These are phyloP conservation scores for Pichia phayaonensis DNA, from an alignment of 805 yeast genomes.

Conservation along the genomic window DNA sequence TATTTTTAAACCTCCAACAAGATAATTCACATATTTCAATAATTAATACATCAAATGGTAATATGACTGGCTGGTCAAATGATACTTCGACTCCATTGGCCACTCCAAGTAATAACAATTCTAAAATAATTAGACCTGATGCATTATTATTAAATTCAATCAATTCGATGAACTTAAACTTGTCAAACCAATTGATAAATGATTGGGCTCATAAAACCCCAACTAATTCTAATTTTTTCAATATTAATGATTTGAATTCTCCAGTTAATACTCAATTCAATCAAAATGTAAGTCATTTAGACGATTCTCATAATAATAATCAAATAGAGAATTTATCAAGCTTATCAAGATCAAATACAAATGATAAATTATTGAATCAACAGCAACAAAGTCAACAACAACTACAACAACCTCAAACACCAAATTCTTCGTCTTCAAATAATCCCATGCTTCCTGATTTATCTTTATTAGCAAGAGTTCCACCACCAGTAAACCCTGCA, in stretches of 20 bases:
- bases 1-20: background rate
- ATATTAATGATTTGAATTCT: background rate
- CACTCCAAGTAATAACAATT: conserved; percentile 7
- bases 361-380: conserved; percentile 6
- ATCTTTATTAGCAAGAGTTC: conserved; percentile 68
- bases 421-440: background rate
- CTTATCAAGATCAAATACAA: background rate
- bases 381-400: conserved; percentile 8
- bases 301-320: background rate
- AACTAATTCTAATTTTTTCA: background rate
- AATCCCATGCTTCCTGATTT: conserved; percentile 43
- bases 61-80: conserved; percentile 8
- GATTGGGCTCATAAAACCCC: conserved; percentile 12
- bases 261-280: background rate
- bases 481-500: conserved; percentile 95
- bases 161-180: conserved; percentile 1
- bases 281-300: background rate
- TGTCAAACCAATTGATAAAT: background rate
- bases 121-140: conserved; percentile 9
- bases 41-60: background rate
- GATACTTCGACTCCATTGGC: conserved; percentile 9
- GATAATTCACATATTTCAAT: background rate
- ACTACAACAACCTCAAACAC: background rate
- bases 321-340: background rate
- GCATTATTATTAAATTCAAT: conserved; percentile 2